Conservation (phyloP, 148 eudicot genomes). For the Salicornia ramosissima region DNA sequence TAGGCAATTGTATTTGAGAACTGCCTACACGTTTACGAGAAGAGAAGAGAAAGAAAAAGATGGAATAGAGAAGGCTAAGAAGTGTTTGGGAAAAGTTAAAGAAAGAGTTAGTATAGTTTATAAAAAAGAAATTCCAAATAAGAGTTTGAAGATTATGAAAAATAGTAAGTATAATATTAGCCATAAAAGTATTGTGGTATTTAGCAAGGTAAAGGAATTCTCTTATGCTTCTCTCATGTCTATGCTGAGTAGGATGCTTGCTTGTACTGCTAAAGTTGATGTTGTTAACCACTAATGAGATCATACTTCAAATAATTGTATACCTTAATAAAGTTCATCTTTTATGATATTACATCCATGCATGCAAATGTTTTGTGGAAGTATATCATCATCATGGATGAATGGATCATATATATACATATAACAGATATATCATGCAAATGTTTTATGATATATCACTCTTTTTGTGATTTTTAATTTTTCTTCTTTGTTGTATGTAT, state of each 20-base stretch:
- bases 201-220: conserved; percentile 21
- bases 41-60: conserved; percentile 33
- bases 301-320: background rate
- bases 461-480: background rate
- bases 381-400: background rate
- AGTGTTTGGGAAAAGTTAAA: conserved; percentile 37
- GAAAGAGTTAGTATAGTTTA: conserved; percentile 22
- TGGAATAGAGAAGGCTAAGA: conserved; percentile 25
- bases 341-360: background rate
- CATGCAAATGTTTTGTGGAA: background rate
- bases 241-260: conserved; percentile 33
- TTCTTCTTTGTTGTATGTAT: background rate
- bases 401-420: background rate
- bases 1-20: conserved; percentile 57
- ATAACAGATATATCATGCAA: too few relatives aligned
- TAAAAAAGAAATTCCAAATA: conserved; percentile 1
- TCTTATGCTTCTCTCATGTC: conserved; percentile 26
- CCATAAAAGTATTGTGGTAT: background rate
- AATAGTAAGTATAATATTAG: background rate
- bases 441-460: too few relatives aligned
- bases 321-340: background rate
- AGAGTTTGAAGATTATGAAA: background rate
- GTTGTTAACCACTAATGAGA: conserved; percentile 12
- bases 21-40: conserved; percentile 53
- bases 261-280: conserved; percentile 40